These are phyloP conservation scores for Botrytis sinoallii DNA, from an alignment of 2,329 filamentous ascomycete genomes.

Conservation along the genomic window DNA sequence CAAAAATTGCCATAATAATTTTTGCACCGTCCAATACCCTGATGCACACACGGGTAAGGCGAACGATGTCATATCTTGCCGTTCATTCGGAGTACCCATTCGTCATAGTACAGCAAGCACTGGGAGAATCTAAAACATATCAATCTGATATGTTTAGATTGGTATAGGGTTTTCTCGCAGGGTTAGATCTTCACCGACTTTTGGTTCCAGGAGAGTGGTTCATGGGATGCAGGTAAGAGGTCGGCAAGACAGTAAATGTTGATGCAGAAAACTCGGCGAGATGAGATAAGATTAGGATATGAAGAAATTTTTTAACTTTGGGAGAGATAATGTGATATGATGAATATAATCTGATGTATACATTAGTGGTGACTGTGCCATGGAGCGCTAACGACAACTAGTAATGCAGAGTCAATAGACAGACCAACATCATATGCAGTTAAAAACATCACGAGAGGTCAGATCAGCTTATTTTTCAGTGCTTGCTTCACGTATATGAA, in stretches of 20 bases:
- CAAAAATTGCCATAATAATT: background rate
- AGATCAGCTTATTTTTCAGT: conserved; percentile 3
- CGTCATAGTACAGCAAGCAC: background rate
- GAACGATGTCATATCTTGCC: background rate
- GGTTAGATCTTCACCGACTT: conserved; percentile 15
- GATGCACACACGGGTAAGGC: background rate
- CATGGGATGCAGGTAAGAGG: background rate
- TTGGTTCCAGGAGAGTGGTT: conserved; percentile 14
- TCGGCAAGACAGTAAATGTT: background rate
- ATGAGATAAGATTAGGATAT: background rate
- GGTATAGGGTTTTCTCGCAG: background rate
- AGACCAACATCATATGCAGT: background rate
- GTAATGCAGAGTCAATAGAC: background rate
- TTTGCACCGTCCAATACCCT: background rate
- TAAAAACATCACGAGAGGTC: background rate
- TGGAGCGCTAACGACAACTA: background rate
- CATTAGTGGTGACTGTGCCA: background rate
- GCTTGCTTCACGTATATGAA: background rate
- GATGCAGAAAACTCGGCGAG: background rate
- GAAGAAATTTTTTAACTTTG: background rate
- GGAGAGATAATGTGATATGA: background rate
- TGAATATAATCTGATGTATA: background rate
- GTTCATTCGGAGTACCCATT: no score
- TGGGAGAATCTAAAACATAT: background rate
- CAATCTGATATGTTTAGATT: background rate